Percentiles rank a stretch among this genome's conserved stretches.
Evolutionary conservation across 345 rosid species (phyloP).

Genomic region (Citrus medica): DNA sequence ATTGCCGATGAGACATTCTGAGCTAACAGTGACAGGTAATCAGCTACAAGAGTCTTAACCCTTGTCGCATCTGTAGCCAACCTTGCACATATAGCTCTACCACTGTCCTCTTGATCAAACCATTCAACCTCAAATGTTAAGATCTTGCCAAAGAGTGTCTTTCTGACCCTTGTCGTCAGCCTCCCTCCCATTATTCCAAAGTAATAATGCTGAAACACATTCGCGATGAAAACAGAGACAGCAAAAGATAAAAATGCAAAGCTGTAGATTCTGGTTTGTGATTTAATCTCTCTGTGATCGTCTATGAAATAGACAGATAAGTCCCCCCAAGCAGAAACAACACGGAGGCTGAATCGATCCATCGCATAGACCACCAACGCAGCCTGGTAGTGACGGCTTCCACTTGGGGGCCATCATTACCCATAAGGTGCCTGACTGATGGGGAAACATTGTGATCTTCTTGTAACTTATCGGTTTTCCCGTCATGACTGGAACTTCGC

Average conservation of each 20-base stretch:
- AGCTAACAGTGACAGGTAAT: conserved; percentile 27
- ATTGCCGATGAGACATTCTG: conserved; percentile 21
- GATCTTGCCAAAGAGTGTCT: conserved; percentile 24
- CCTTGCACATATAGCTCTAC: conserved; percentile 29
- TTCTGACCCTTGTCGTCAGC: conserved; percentile 26
- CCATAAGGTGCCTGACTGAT: conserved; percentile 14
- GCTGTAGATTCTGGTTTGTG: conserved; percentile 22
- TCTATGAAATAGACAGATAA: conserved; percentile 21
- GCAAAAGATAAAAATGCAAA: conserved; percentile 20
- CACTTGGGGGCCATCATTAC: conserved; percentile 25
- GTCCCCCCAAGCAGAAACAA: conserved; percentile 24
- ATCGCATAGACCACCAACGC: conserved; percentile 19
- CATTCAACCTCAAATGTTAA: conserved; percentile 33
- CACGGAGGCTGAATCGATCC: conserved; percentile 24
- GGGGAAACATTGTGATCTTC: conserved; percentile 13
- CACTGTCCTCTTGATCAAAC: conserved; percentile 34
- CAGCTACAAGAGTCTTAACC: conserved; percentile 26
- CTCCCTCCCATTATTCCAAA: conserved; percentile 32
- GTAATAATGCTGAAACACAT: conserved; percentile 36
- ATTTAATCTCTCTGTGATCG: conserved; percentile 13
- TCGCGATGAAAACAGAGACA: conserved; percentile 16
- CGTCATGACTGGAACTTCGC: not conserved
- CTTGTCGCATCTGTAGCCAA: conserved; percentile 29
- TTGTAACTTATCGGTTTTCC: conserved; percentile 1
- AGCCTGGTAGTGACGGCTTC: conserved; percentile 26